Evolutionary conservation across 148 eudicot genomes (phyloP), one percentile per base, ranked within the genome.

Genomic region (Vaccinium corymbosum): DNA sequence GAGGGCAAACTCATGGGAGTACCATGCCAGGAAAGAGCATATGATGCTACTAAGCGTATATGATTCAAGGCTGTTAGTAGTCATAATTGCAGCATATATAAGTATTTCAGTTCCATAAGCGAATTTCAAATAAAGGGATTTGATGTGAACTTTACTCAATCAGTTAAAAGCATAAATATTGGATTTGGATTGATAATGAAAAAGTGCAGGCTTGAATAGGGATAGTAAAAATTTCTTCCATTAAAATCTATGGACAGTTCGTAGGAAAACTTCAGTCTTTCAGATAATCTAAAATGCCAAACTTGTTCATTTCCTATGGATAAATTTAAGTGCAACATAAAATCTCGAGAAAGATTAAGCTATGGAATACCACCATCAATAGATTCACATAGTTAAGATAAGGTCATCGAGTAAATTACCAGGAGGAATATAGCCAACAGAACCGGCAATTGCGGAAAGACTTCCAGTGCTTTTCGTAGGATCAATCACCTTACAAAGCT

Each of bases 351-450:
- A 42, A 42, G 6, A 42, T 42, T 42, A 42, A 42, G 79, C 13
- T 11, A 51, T 12, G 25, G 20, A 32, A 25, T 35, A 29, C 9
- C 25, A 32, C 29, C 68, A 35, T 29, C 6, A 27, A 27, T 10
- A 53, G 22, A 42, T 19, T 52, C 22, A 9, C 22, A 8, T 15
- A 55, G 13, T 3, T 56, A 56, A 79, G 6, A 59, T 10, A 59
- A 20, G 71, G 82, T 80, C 48, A n/a, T 42, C 14, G 82, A 53
- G 61, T 55, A 13, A 49, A 14, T 82, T 85, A 95, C 98, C 98
- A 89, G 98, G 97, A 80, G 98, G 98, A 72, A 94, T 89, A 72
- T 94, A 95, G 83, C 98, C 98, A 72, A 93, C 95, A 71, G 98
- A 91, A 80, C 96, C 97, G 74, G 95, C 94, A 81, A 95, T 87